Evolutionary conservation across 2,329 filamentous ascomycete species (phyloP).

Genomic region (Hymenoscyphus infarciens): DNA sequence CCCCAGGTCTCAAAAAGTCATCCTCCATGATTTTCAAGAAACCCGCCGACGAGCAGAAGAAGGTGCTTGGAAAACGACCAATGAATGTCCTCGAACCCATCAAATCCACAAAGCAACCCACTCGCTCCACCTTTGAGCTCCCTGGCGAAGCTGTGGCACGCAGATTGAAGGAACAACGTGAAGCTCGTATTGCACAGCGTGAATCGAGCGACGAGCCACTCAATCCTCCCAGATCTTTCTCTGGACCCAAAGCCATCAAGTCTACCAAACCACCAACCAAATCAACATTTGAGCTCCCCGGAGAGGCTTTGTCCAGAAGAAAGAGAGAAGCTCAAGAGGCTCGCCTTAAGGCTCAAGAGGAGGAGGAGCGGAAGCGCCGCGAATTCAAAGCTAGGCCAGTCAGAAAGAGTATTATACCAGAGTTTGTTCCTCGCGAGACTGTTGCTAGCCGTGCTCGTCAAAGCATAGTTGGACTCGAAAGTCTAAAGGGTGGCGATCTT

Average conservation of each 20-base stretch:
- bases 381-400: conserved; percentile 62
- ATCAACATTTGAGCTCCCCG: conserved; percentile 59
- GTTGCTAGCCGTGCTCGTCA: conserved; percentile 54
- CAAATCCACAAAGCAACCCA: conserved; percentile 54
- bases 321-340: conserved; percentile 54
- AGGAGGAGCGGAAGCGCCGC: conserved; percentile 56
- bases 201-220: conserved; percentile 37
- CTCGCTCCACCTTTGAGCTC: conserved; percentile 56
- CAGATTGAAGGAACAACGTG: conserved; percentile 55
- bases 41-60: conserved; percentile 31
- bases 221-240: conserved; percentile 36
- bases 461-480: conserved; percentile 39
- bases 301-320: conserved; percentile 50
- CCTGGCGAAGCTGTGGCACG: conserved; percentile 59
- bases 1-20: conserved; percentile 26
- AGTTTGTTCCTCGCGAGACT: conserved; percentile 50
- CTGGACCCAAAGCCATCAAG: conserved; percentile 42
- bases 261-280: conserved; percentile 51
- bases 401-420: conserved; percentile 41
- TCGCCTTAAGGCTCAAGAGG: conserved; percentile 53
- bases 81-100: conserved; percentile 42
- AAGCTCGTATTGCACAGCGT: conserved; percentile 47
- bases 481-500: conserved; percentile 22
- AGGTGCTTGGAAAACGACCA: conserved; percentile 35
- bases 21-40: conserved; percentile 29